Percentiles rank a stretch among this genome's conserved stretches.
These are phyloP conservation scores for Medicago truncatula DNA, from an alignment of 306 rosid species.

Conservation along the genomic window DNA sequence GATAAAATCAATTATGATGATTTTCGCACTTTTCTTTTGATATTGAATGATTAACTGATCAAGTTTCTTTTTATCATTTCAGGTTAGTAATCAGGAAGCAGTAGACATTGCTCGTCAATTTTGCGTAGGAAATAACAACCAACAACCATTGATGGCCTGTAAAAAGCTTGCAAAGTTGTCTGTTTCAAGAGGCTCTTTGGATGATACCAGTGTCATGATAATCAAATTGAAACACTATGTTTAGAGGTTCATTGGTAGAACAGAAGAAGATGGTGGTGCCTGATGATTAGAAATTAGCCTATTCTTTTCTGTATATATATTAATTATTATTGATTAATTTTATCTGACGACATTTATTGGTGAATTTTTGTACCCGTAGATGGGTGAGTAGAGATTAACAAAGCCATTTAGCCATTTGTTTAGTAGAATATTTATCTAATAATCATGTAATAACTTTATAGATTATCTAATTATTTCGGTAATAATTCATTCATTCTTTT, in stretches of 20 bases:
- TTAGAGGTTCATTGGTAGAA: conserved; percentile 33
- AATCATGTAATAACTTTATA: conserved; percentile 30
- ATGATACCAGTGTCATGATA: conserved; percentile 86
- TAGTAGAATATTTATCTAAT: conserved; percentile 36
- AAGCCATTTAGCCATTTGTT: not conserved
- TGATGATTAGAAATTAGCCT: conserved; percentile 46
- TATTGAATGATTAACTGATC: conserved; percentile 21
- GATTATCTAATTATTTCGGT: conserved; percentile 15
- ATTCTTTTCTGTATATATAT: conserved; percentile 54
- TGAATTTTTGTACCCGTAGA: conserved; percentile 35
- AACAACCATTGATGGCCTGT: conserved; percentile 71
- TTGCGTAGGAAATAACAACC: conserved; percentile 52
- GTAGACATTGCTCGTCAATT: conserved; percentile 75
- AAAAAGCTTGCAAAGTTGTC: conserved; percentile 83
- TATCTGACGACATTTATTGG: conserved; percentile 37
- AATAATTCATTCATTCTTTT: conserved; percentile 32
- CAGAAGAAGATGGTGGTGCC: conserved; percentile 22
- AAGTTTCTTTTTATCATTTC: conserved; percentile 43
- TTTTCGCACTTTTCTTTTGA: not conserved
- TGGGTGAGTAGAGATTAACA: conserved; percentile 40
- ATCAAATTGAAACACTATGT: conserved; percentile 62
- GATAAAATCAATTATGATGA: not conserved
- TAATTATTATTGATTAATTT: not conserved
- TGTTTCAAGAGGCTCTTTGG: conserved; percentile 74
- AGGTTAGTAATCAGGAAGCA: conserved; percentile 93